Evolutionary conservation across 2,329 filamentous ascomycete genomes (phyloP).

Genomic region (Sporothrix luriei): DNA sequence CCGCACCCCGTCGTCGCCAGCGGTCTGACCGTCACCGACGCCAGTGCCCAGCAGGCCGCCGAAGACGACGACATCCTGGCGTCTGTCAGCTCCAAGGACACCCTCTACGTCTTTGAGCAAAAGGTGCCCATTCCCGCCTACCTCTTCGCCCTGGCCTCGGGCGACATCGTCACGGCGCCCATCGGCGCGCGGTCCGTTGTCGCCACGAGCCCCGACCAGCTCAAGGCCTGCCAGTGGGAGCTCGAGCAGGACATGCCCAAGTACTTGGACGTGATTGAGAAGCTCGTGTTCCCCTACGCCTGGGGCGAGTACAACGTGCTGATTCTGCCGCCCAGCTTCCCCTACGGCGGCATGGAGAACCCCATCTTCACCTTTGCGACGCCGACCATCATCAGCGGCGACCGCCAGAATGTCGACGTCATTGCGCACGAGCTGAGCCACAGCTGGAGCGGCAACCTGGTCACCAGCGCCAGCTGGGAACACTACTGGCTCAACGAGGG

Average conservation of each 20-base stretch:
- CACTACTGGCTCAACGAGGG: slow-evolving; percentile 78
- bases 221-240: slow-evolving; percentile 85
- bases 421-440: slow-evolving; percentile 82
- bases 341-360: slow-evolving; percentile 90
- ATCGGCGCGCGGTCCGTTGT: slow-evolving; percentile 86
- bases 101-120: slow-evolving; percentile 84
- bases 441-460: slow-evolving; percentile 87
- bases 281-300: slow-evolving; percentile 78
- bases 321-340: slow-evolving; percentile 85
- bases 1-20: slow-evolving; percentile 89
- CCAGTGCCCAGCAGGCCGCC: not conserved
- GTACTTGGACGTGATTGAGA: slow-evolving; percentile 85
- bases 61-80: slow-evolving; percentile 49
- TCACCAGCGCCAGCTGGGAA: slow-evolving; percentile 78
- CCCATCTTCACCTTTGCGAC: slow-evolving; percentile 95
- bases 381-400: slow-evolving; percentile 88
- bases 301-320: slow-evolving; percentile 97
- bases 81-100: slow-evolving; percentile 50
- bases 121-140: slow-evolving; percentile 92
- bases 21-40: slow-evolving; percentile 61
- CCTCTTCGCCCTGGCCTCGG: slow-evolving; percentile 86
- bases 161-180: slow-evolving; percentile 80
- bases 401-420: slow-evolving; percentile 89
- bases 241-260: slow-evolving; percentile 87
- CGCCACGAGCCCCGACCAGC: slow-evolving; percentile 83